These are phyloP conservation scores for Chaetomium olivaceum DNA, from an alignment of 2,329 filamentous ascomycete species.

Conservation along the genomic window DNA sequence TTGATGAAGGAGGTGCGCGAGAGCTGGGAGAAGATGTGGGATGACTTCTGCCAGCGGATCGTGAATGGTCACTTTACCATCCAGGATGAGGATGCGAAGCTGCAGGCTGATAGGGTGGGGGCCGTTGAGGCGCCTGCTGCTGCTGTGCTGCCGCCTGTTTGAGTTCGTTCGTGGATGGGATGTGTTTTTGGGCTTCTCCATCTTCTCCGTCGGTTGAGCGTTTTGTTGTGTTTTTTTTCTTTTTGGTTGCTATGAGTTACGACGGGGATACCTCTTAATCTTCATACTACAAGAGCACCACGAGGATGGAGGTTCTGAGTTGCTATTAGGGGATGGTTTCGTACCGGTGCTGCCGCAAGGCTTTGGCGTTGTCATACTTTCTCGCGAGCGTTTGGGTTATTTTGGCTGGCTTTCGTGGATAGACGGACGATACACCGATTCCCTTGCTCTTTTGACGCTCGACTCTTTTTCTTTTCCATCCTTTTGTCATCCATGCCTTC, in stretches of 20 bases:
- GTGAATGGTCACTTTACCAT: slow-evolving; percentile 37
- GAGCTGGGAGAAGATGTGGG: slow-evolving; percentile 59
- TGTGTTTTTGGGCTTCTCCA: background rate
- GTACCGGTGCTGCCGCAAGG: background rate
- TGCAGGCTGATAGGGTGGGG: background rate
- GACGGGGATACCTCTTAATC: background rate
- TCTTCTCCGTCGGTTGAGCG: background rate
- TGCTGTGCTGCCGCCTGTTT: background rate
- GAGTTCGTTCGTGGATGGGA: background rate
- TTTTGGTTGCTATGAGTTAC: slow-evolving; percentile 1
- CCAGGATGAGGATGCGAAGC: background rate
- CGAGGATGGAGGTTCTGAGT: background rate
- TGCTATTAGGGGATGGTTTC: background rate
- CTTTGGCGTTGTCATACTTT: background rate
- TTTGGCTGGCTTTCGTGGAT: background rate
- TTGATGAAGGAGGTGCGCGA: slow-evolving; percentile 43
- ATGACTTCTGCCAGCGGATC: slow-evolving; percentile 56
- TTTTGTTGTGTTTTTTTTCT: background rate
- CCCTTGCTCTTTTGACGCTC: background rate
- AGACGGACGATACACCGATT: background rate
- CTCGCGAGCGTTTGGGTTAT: background rate
- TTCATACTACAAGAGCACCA: background rate
- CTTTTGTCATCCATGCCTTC: background rate
- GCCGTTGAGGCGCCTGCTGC: background rate
- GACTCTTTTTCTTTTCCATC: background rate